A percentile compares a stretch with the other conserved stretches of the same genome.
These are phyloP conservation scores for Symbiodinium pilosum DNA, from an alignment of 73 alveolate genomes.

Conservation along the genomic window DNA sequence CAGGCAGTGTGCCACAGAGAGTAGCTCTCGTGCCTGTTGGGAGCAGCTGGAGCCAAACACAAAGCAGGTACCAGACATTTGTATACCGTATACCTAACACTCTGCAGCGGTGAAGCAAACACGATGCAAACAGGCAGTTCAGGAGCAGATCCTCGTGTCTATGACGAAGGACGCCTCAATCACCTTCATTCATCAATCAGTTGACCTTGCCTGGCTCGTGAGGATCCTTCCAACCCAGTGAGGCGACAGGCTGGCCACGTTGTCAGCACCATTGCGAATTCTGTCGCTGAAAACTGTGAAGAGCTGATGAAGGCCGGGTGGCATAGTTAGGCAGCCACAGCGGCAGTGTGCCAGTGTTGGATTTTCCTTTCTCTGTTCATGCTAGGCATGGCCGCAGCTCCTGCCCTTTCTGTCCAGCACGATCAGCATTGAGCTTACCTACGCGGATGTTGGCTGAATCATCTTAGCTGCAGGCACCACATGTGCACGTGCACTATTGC, in stretches of 20 bases:
- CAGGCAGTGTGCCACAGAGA: neutral
- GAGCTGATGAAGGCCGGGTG: slow-evolving; percentile 60
- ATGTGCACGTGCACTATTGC: too few species aligned
- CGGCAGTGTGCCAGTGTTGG: too few species aligned
- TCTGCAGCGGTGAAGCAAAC: neutral
- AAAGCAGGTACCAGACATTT: neutral
- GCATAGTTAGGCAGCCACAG: too few species aligned
- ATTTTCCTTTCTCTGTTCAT: too few species aligned
- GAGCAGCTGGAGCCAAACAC: neutral
- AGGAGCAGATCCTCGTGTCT: slow-evolving; percentile 74
- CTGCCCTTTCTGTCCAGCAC: slow-evolving; percentile 58
- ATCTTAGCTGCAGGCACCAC: too few species aligned
- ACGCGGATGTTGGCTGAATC: too few species aligned
- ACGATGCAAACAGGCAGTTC: slow-evolving; percentile 24
- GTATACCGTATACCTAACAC: neutral
- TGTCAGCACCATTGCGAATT: slow-evolving; percentile 16
- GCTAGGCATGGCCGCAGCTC: slow-evolving; percentile 73
- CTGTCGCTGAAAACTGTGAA: slow-evolving; percentile 9
- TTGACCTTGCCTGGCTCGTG: neutral
- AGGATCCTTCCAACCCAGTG: slow-evolving; percentile 84
- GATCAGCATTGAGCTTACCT: neutral
- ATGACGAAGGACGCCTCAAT: slow-evolving; percentile 21
- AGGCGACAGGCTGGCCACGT: slow-evolving; percentile 59
- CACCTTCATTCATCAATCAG: neutral
- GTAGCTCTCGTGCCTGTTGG: neutral